phyloP scores from a whole-genome alignment of 352 stramenopile species.

The Phytophthora palmivora region DNA sequence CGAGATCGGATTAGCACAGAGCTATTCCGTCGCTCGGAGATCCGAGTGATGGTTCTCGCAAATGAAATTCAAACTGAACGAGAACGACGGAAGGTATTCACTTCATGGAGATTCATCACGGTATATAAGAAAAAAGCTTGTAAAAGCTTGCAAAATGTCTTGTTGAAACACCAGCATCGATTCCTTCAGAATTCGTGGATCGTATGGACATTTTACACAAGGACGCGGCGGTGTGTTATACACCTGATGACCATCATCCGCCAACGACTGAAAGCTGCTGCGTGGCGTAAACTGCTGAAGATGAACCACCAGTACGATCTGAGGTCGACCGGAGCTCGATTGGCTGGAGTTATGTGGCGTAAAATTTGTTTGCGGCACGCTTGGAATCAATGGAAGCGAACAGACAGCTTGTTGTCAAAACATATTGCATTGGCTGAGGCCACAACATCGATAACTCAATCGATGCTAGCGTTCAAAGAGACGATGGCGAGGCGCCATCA shows the following conservation, averaged over 20 bases:
- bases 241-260: background rate
- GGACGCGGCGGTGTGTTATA: conserved; percentile 1
- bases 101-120: conserved; percentile 22
- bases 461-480: conserved; percentile 21
- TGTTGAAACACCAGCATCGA: conserved; percentile 5
- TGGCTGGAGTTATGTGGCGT: conserved; percentile 17
- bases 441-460: conserved; percentile 5
- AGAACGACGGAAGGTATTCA: conserved; percentile 18
- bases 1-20: conserved; percentile 32
- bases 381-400: conserved; percentile 31
- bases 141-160: conserved; percentile 7
- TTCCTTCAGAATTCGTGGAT: conserved; percentile 15
- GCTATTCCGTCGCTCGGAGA: conserved; percentile 31
- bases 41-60: conserved; percentile 19
- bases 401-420: conserved; percentile 6
- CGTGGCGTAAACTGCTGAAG: conserved; percentile 22
- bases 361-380: conserved; percentile 23
- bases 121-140: conserved; percentile 12
- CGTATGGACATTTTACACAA: conserved; percentile 1
- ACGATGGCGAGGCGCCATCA: conserved; percentile 17
- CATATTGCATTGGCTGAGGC: conserved; percentile 4
- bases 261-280: conserved; percentile 16
- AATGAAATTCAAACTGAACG: conserved; percentile 13
- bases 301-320: conserved; percentile 6
- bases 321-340: conserved; percentile 11